Evolutionary conservation across 306 rosid genomes (phyloP), one percentile per base, ranked within the genome.

Genomic region (Gillenia trifoliata): DNA sequence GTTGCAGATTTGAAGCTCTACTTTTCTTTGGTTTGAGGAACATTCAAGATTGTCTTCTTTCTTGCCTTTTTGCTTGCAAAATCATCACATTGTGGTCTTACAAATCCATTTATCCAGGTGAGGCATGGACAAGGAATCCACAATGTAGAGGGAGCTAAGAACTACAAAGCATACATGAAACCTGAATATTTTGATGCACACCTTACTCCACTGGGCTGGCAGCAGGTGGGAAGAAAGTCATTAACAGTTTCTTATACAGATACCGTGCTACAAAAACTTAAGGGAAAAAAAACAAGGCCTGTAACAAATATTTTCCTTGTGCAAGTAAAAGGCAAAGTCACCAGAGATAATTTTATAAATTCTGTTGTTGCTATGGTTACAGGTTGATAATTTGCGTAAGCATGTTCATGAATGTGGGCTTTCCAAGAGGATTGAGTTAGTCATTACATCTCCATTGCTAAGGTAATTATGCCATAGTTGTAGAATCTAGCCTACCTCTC

Each of bases 71-170:
- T 69, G 75, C 54, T 71, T 62, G 40, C 82, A 0, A 68, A 78
- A 73, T 81, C 75, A 65, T 75, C 69, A 65, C 76, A 26, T 77
- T 62, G 56, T 77, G 67, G 59, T 82, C 83, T 81, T 72, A 66
- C 79, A 81, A 85, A 79, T 67, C 80, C 71, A 17, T 68, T 60
- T 59, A 82, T 85, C 76, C 89, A 85, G 89, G 89, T 85, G 77
- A 85, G 89, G 84, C 89, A 85, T 66, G 89, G 80, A 26, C 89
- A 85, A 72, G 89, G 89, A 57, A 82, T 85, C 79, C 89, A 85
- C 86, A 85, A 85, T 61, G 80, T 85, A 23, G 89, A 85, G 4
- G 89, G 89, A 70, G 86, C 83, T 20, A 85, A 85, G 78, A 85
- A 78, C 72, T 85, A 82, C 81, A 82, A 82, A 61, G 79, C 82